phyloP scores from a whole-genome alignment of 345 rosid genomes.

The Hevea brasiliensis region DNA sequence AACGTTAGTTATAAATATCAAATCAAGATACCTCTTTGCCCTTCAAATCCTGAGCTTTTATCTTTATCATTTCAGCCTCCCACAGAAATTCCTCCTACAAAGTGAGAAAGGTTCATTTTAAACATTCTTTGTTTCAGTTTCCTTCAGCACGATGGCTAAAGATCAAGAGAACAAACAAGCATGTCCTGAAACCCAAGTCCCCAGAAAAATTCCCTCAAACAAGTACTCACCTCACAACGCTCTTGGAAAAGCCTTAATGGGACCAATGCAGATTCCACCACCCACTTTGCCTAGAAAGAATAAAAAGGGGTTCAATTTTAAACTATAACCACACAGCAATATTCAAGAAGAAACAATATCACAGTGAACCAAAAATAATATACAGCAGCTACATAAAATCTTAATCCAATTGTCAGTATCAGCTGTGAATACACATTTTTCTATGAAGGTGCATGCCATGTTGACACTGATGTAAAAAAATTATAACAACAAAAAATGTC shows the following conservation, averaged over 20 bases:
- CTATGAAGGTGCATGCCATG: not conserved
- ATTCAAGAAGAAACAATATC: not conserved
- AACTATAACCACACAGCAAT: not conserved
- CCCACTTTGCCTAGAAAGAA: slow-evolving; percentile 80
- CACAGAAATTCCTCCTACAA: slow-evolving; percentile 92
- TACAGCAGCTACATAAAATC: not conserved
- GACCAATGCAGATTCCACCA: slow-evolving; percentile 80
- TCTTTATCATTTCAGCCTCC: slow-evolving; percentile 98
- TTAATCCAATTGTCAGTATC: not conserved
- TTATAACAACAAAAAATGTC: not conserved
- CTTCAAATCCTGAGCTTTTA: slow-evolving; percentile 96
- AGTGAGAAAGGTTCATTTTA: slow-evolving; percentile 4
- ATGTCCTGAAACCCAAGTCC: not conserved
- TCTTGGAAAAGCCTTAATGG: slow-evolving; percentile 92
- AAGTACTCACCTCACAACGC: slow-evolving; percentile 73
- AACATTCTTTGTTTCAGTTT: not conserved
- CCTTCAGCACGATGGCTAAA: slow-evolving; percentile 1
- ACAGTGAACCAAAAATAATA: not conserved
- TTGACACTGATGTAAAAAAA: not conserved
- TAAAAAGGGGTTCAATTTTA: not conserved
- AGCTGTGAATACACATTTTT: not conserved
- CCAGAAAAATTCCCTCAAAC: not conserved
- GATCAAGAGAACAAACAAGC: not conserved
- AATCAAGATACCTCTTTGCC: slow-evolving; percentile 79
- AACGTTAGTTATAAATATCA: not conserved